Percentiles rank a stretch among this genome's conserved stretches.
These are phyloP conservation scores for Trichoderma gamsii DNA, from an alignment of 495 filamentous ascomycete species.

Conservation along the genomic window DNA sequence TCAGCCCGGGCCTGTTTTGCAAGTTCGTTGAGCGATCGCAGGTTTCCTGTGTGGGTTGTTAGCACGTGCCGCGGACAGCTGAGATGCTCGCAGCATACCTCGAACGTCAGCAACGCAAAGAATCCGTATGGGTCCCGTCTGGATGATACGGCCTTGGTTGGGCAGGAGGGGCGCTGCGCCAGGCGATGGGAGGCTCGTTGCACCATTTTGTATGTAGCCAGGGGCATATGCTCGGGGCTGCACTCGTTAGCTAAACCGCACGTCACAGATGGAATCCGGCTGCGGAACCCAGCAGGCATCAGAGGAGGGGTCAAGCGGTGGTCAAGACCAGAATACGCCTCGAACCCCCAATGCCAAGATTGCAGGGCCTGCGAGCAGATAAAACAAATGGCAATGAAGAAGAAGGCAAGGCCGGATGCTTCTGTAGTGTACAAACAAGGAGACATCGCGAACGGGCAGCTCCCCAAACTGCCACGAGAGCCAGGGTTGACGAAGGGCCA, in stretches of 20 bases:
- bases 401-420: background rate
- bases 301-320: background rate
- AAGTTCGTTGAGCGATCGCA: slow-evolving; percentile 92
- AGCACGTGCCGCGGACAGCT: slow-evolving; percentile 17
- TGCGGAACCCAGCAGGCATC: background rate
- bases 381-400: background rate
- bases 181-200: slow-evolving; percentile 37
- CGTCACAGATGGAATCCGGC: background rate
- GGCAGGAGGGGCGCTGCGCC: slow-evolving; percentile 51
- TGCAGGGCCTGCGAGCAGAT: background rate
- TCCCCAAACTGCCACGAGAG: background rate
- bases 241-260: background rate
- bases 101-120: slow-evolving; percentile 96
- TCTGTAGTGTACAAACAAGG: background rate
- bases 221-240: slow-evolving; percentile 37
- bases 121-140: slow-evolving; percentile 76
- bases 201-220: slow-evolving; percentile 52
- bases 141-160: slow-evolving; percentile 63
- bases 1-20: slow-evolving; percentile 89
- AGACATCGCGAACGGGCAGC: background rate
- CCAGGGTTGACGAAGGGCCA: background rate
- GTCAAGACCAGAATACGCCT: background rate
- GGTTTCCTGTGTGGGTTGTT: slow-evolving; percentile 60
- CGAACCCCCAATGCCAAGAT: background rate
- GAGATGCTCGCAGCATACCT: slow-evolving; percentile 48